These are phyloP conservation scores for Plasmodium gallinaceum DNA, from an alignment of 169 alveolate species.

Conservation along the genomic window DNA sequence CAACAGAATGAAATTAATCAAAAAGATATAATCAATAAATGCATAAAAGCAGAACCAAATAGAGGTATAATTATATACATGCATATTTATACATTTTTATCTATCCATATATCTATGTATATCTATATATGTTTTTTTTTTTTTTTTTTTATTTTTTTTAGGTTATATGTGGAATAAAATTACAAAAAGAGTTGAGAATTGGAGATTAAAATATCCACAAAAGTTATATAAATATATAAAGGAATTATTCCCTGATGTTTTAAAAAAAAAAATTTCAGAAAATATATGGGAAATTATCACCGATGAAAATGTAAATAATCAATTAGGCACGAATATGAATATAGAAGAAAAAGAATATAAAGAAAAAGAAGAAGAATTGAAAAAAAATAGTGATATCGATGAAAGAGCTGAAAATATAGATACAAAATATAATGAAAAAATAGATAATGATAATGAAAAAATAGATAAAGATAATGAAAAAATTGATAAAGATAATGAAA, in stretches of 20 bases:
- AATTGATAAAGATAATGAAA: not conserved
- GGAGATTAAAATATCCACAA: conserved; percentile 87
- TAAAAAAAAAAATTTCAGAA: conserved; percentile 55
- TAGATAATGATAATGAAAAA: not conserved
- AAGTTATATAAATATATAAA: conserved; percentile 67
- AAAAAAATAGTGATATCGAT: not conserved
- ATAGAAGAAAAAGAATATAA: not conserved
- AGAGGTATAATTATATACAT: conserved; percentile 75
- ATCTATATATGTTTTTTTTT: not conserved
- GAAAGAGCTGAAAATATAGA: not conserved
- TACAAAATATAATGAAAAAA: not conserved
- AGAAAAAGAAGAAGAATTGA: conserved; percentile 16
- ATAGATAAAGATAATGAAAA: conserved; percentile 9
- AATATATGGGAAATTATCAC: conserved; percentile 38
- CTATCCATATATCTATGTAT: not conserved
- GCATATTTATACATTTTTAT: not conserved
- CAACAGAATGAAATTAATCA: conserved; percentile 87
- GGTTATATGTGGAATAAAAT: conserved; percentile 89
- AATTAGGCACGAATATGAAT: not conserved
- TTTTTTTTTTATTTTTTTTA: conserved; percentile 11
- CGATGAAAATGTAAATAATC: conserved; percentile 34
- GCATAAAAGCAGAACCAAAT: conserved; percentile 89
- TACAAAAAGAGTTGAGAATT: conserved; percentile 84
- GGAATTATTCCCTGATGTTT: conserved; percentile 73
- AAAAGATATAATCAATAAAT: conserved; percentile 84